Base-by-base conservation (phyloP, 2,329 filamentous ascomycete species). In the Colletotrichum godetiae region DNA sequence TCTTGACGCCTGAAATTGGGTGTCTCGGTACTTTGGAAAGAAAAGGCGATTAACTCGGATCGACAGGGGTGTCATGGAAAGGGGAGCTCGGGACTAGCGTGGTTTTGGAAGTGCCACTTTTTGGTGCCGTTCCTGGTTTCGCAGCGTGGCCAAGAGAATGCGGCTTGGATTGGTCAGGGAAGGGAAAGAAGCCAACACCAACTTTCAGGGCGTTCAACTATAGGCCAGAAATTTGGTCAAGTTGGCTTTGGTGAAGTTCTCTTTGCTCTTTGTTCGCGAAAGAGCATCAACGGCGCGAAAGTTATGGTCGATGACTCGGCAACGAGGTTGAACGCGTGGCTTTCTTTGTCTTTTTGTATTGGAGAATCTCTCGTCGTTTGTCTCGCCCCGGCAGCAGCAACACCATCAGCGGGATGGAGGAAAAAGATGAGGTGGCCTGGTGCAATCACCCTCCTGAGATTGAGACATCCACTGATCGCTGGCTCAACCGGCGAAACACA, bases 381-480 rank as follows among this genome's bases (percentile, higher is more conserved):
- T 33, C 61, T 55, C 42, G 52, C 19, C 42, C 42, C 15, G 19
- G 42, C 42, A 49, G 42, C 42, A 22, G 8, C 42, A 49, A 49
- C 42, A 10, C 35, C 35, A 13, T 13, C 35, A 37, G 12, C 35
- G 35, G 6, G 42, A 27, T 15, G 27, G 27, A 35, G 22, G 58
- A 66, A 42, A 37, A 42, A 42, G 37, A 42, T 42, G 37, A 56
- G 24, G 37, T 29, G 42, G 29, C 55, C 33, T 67, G 56, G 55
- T 24, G 46, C 49, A 69, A 69, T 69, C 62, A 62, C 56, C 29
- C 31, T 10, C 49, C 11, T 52, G 29, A 71, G n/a, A 69, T 70
- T 73, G 67, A 37, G 7, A 49, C 67, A 61, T 67, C 68, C 68
- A 71, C 68, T 71, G 68, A 71, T 71, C 63, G 68, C 63, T 67